These are phyloP conservation scores for Phytophthora foliorum DNA, from an alignment of 352 stramenopile species.

Conservation along the genomic window DNA sequence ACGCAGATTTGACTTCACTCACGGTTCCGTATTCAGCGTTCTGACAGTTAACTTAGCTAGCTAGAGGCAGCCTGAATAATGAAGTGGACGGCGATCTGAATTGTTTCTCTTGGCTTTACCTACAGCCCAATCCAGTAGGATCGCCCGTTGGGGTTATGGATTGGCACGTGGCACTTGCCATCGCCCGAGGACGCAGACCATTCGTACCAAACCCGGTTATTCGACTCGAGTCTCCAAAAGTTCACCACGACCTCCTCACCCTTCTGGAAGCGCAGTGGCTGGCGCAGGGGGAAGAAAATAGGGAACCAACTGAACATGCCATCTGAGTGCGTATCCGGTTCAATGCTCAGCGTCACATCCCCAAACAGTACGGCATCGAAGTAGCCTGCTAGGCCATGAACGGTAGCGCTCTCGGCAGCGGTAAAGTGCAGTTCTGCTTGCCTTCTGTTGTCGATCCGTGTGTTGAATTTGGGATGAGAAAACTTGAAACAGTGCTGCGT, in stretches of 20 bases:
- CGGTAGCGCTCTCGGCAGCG: slow-evolving; percentile 61
- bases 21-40: slow-evolving; percentile 13
- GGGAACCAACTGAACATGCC: slow-evolving; percentile 99
- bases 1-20: slow-evolving; percentile 16
- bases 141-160: slow-evolving; percentile 98
- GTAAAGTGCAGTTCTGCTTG: slow-evolving; percentile 64
- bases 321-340: slow-evolving; percentile 94
- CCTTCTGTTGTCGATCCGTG: slow-evolving; percentile 90
- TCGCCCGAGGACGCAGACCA: slow-evolving; percentile 89
- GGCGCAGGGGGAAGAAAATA: slow-evolving; percentile 97
- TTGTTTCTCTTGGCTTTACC: slow-evolving; percentile 11
- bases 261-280: slow-evolving; percentile 88
- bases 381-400: slow-evolving; percentile 97
- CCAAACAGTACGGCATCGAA: slow-evolving; percentile 97
- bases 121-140: slow-evolving; percentile 97
- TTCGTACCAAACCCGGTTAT: slow-evolving; percentile 98
- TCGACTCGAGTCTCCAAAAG: slow-evolving; percentile 94
- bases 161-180: slow-evolving; percentile 60
- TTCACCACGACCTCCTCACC: slow-evolving; percentile 86
- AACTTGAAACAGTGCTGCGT: slow-evolving; percentile 96
- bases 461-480: slow-evolving; percentile 88
- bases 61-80: slow-evolving; percentile 9
- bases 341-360: slow-evolving; percentile 95
- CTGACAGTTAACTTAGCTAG: slow-evolving; percentile 7
- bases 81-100: slow-evolving; percentile 11